These are phyloP conservation scores for Phytophthora vignae DNA, from an alignment of 352 stramenopile genomes.

Conservation along the genomic window DNA sequence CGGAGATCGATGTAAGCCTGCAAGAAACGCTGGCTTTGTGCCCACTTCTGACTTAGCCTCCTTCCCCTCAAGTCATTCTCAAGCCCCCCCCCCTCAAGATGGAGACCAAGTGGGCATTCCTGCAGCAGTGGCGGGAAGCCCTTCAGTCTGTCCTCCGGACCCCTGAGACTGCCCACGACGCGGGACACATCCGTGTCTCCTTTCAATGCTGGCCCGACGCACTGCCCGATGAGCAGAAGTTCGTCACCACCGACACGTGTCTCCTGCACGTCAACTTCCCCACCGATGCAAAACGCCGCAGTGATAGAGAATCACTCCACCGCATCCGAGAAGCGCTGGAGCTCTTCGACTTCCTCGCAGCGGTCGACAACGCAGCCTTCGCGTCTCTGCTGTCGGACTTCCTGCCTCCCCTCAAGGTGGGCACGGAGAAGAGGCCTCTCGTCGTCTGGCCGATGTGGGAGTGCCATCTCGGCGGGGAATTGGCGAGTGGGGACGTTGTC, in stretches of 20 bases:
- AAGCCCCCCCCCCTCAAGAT: neutral
- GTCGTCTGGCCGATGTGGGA: conserved; percentile 4
- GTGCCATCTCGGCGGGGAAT: neutral
- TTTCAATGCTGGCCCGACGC: conserved; percentile 3
- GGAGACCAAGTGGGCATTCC: neutral
- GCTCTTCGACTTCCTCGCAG: conserved; percentile 1
- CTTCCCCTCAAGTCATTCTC: neutral
- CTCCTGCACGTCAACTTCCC: conserved; percentile 2
- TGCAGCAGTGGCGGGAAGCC: neutral
- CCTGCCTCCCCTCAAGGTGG: neutral
- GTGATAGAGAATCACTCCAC: neutral
- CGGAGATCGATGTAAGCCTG: neutral
- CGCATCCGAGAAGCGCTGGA: neutral
- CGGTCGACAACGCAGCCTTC: conserved; percentile 1
- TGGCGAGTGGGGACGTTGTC: neutral
- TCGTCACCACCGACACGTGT: neutral
- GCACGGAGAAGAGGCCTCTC: neutral
- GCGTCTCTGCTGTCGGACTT: neutral
- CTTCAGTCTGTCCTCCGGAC: neutral
- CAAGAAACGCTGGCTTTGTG: neutral
- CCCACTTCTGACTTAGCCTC: neutral
- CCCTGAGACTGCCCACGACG: neutral
- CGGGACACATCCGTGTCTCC: neutral
- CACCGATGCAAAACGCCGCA: neutral
- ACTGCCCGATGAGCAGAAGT: neutral